A percentile compares a stretch with the other conserved stretches of the same genome.
phyloP scores from a whole-genome alignment of 202 grass and related monocot genomes.

The Alloteropsis angusta region DNA sequence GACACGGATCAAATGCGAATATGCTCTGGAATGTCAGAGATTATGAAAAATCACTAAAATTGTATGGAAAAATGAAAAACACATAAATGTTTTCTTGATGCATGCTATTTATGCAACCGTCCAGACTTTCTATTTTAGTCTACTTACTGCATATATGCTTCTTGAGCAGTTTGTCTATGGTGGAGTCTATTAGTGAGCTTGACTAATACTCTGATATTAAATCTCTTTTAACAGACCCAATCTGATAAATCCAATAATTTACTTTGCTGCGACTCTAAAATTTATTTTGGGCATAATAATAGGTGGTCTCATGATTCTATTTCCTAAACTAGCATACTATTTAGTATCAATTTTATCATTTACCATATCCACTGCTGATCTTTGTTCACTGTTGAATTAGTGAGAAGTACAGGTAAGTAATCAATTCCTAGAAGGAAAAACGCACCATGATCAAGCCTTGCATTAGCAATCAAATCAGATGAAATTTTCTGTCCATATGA shows the following conservation, averaged over 20 bases:
- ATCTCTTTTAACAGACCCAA: not conserved
- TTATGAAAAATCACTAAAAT: not conserved
- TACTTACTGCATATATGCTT: constrained; percentile 2
- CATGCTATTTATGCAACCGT: constrained; percentile 5
- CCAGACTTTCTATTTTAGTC: not conserved
- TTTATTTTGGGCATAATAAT: not conserved
- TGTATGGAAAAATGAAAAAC: not conserved
- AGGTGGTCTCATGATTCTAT: not conserved
- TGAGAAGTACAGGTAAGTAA: constrained; percentile 6
- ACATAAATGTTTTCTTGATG: not conserved
- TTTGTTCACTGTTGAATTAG: not conserved
- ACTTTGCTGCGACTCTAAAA: not conserved
- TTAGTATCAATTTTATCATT: not conserved
- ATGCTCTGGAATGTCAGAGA: not conserved
- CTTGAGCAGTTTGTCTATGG: not conserved
- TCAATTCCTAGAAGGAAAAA: not conserved
- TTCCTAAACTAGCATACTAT: not conserved
- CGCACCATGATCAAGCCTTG: not conserved
- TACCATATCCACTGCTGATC: not conserved
- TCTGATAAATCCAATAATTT: not conserved
- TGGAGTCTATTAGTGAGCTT: not conserved
- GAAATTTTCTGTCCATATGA: not conserved
- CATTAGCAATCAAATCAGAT: not conserved
- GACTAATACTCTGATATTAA: not conserved
- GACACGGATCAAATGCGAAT: not conserved